Base-by-base conservation (phyloP, 352 stramenopile species). In the Globisporangium iwayamae region DNA sequence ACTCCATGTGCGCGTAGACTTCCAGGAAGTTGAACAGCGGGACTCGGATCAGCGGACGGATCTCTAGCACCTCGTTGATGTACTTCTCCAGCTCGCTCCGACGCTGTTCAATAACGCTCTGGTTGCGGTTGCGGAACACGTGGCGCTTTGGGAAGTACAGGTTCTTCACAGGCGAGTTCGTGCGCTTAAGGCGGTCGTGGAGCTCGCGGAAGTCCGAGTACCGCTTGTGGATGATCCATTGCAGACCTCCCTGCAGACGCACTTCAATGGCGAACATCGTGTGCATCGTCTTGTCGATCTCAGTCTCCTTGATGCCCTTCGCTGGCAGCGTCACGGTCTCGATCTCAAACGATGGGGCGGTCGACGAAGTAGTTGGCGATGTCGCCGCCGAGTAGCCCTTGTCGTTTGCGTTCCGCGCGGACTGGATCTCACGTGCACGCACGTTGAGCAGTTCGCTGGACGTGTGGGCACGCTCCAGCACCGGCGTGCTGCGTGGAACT, bases 141-240 rank as follows among this genome's bases (percentile, higher is more conserved):
- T 94, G 85, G 18, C 85, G 83, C 72, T 96, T 96, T 4, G 87
- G 87, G 55, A 96, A 96, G 38, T 85, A 80, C 11, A 94, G 72
- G 41, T 89, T 83, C 70, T 93, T 92, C 4, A 96, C 85, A 2
- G 79, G 66, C 28, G 74, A 71, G 61, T 81, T 96, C 11, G 84
- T 92, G 55, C 83, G 74, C 66, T 94, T 92, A 18, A 96, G 75
- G 0, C 84, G 69, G 53, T 96, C 87, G 59, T 96, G 85, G 8
- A 96, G 85, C 54, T 94, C 85, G 58, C 85, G 71, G 66, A 96
- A 96, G 62, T 96, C 87, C 66, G 85, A 94, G 72, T 96, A 96
- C 4, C 87, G 85, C 63, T 96, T 96, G 69, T 90, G 79, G 46
- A 92, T 94, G 66, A 92, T 87, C 87, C 87, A 96, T 62, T 91